phyloP scores from a whole-genome alignment of 2,329 filamentous ascomycete species.

The Aureobasidium sp. region DNA sequence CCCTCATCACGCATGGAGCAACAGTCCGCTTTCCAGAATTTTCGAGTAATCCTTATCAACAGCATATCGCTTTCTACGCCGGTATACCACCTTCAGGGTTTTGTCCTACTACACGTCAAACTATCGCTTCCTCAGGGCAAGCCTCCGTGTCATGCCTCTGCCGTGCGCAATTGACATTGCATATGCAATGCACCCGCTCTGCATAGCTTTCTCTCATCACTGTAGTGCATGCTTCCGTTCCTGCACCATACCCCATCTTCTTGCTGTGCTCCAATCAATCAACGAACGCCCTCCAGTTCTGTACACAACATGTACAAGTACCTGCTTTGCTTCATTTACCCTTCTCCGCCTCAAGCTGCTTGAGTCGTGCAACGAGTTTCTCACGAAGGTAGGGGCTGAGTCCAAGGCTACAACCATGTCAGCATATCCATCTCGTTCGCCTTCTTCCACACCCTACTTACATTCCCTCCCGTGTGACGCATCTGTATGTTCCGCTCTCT shows the following conservation, averaged over 20 bases:
- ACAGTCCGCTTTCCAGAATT: not conserved
- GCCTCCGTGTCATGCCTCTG: not conserved
- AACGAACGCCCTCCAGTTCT: not conserved
- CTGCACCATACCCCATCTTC: not conserved
- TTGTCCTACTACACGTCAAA: not conserved
- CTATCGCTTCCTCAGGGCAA: not conserved
- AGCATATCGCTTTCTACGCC: too few relatives aligned
- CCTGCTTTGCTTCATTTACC: not conserved
- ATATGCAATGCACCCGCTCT: not conserved
- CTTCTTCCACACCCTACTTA: slow-evolving; percentile 26
- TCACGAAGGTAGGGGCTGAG: slow-evolving; percentile 26
- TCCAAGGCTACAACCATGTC: slow-evolving; percentile 18
- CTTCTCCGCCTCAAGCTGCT: slow-evolving; percentile 18
- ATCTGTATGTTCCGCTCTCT: slow-evolving; percentile 52
- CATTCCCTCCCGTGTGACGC: slow-evolving; percentile 52
- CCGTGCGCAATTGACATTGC: not conserved
- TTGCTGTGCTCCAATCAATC: not conserved
- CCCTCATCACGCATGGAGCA: not conserved
- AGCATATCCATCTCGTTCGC: not conserved
- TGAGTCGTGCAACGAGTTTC: slow-evolving; percentile 26
- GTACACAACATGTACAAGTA: not conserved
- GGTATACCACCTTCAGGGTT: not conserved
- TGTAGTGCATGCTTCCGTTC: not conserved
- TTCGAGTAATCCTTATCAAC: not conserved
- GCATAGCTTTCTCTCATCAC: not conserved